Percentiles rank a stretch among this genome's conserved stretches.
These are phyloP conservation scores for Scedosporium apiospermum DNA, from an alignment of 2,329 filamentous ascomycete genomes.

Conservation along the genomic window DNA sequence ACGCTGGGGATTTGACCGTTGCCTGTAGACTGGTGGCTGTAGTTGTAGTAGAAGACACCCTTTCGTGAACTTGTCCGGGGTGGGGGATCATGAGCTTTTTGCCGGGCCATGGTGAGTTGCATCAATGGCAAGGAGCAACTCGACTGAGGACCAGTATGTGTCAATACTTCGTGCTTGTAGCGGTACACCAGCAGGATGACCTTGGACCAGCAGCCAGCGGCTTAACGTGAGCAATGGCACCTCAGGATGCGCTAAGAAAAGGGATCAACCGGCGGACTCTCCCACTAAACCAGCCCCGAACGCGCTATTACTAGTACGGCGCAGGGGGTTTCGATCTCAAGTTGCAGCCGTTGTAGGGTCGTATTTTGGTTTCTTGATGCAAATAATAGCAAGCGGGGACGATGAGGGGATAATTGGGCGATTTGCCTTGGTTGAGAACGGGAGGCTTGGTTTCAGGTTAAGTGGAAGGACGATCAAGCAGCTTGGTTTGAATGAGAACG, in stretches of 20 bases:
- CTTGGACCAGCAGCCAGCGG: neutral
- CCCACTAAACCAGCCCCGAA: neutral
- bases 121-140: neutral
- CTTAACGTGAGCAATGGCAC: neutral
- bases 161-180: no score
- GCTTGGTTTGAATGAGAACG: neutral
- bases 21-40: neutral
- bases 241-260: neutral
- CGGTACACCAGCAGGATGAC: no score
- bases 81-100: neutral
- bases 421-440: neutral
- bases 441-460: constrained; percentile 1
- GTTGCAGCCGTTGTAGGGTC: no score
- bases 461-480: neutral
- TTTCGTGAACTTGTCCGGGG: neutral
- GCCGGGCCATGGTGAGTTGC: neutral
- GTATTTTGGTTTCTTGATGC: neutral
- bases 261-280: neutral
- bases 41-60: neutral
- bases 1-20: neutral
- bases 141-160: neutral
- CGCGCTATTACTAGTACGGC: no score
- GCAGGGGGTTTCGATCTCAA: no score
- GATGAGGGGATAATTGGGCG: neutral
- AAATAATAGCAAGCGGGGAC: no score